phyloP scores from a whole-genome alignment of 192 early-diverging fungal species.

The Geranomyces michiganensis region DNA sequence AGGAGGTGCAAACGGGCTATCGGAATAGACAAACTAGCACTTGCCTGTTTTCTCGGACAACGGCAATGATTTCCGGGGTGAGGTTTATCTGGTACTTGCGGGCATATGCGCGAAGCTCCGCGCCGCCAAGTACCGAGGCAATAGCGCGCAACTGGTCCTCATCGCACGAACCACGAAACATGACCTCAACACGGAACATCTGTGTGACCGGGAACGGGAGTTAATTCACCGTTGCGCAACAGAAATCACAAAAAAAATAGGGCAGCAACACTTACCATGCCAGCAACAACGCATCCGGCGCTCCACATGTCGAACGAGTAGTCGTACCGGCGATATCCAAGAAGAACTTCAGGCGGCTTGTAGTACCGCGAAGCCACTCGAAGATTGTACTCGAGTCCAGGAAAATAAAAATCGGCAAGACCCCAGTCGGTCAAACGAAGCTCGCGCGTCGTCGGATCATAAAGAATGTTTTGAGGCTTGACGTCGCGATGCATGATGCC shows the following conservation, averaged over 20 bases:
- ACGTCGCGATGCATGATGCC: constrained; percentile 60
- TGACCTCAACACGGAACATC: constrained; percentile 44
- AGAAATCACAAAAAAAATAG: not conserved
- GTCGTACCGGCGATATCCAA: constrained; percentile 48
- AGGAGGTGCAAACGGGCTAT: not conserved
- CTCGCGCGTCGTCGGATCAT: constrained; percentile 30
- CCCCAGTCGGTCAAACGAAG: constrained; percentile 55
- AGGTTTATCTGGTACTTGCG: constrained; percentile 25
- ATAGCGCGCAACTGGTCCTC: constrained; percentile 46
- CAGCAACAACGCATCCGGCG: constrained; percentile 53
- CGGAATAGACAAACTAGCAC: constrained; percentile 26
- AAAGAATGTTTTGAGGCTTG: constrained; percentile 59
- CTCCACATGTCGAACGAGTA: constrained; percentile 55
- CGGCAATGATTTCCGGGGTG: constrained; percentile 6
- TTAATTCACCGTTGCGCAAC: not conserved
- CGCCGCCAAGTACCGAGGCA: constrained; percentile 38
- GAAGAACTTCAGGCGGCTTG: constrained; percentile 54
- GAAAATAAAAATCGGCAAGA: constrained; percentile 46
- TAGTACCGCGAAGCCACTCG: constrained; percentile 50
- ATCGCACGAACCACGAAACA: constrained; percentile 47
- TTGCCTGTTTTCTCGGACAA: constrained; percentile 5
- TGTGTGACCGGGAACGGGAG: not conserved
- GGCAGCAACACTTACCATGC: constrained; percentile 44
- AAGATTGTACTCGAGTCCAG: constrained; percentile 36
- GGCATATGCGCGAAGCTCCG: constrained; percentile 41